A percentile compares a stretch with the other conserved stretches of the same genome.
phyloP scores from a whole-genome alignment of 306 rosid species.

The Pyrus betulifolia region DNA sequence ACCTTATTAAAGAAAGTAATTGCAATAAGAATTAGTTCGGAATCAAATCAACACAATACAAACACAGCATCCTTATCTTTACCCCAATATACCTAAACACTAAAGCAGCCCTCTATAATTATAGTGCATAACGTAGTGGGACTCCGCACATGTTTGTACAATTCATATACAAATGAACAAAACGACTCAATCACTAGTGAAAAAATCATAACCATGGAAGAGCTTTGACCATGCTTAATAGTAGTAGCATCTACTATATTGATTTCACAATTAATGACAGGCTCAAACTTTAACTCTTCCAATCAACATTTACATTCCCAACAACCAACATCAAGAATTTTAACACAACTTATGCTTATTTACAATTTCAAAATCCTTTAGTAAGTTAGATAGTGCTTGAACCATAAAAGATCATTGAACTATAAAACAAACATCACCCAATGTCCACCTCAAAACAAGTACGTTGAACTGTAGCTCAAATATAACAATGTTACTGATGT shows the following conservation, averaged over 20 bases:
- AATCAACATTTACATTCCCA: not conserved
- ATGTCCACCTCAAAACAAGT: not conserved
- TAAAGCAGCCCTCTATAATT: too few species aligned
- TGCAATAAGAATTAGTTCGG: too few species aligned
- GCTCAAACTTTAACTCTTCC: not conserved
- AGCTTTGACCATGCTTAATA: not conserved
- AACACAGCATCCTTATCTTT: not conserved
- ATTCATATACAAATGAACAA: too few species aligned
- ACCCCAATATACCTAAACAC: not conserved
- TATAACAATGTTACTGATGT: not conserved
- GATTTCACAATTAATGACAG: not conserved
- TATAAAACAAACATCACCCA: not conserved
- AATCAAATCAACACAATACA: not conserved
- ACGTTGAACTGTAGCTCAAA: not conserved
- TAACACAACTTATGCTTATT: not conserved
- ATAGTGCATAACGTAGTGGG: not conserved
- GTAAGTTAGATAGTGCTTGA: not conserved
- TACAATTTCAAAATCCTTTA: not conserved
- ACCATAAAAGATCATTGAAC: too few species aligned
- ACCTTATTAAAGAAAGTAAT: too few species aligned
- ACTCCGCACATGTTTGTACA: not conserved
- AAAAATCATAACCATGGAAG: not conserved
- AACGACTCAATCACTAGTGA: not conserved
- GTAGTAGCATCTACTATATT: not conserved
- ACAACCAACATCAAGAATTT: not conserved